Conservation (phyloP, 805 yeast species). For the Kuraishia capsulata region DNA sequence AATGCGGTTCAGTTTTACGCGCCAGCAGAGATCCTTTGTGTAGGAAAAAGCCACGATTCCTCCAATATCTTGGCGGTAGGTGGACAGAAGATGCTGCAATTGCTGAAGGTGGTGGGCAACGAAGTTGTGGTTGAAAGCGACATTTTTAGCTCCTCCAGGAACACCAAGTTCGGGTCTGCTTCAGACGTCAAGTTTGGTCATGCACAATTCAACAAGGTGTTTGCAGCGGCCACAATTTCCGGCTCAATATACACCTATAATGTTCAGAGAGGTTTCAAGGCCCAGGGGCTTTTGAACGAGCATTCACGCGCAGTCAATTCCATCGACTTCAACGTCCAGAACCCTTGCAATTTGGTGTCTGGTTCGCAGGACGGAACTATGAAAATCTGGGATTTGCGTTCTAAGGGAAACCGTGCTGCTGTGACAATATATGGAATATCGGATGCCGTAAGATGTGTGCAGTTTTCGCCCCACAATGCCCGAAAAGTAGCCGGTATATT, state of each 20-base stretch:
- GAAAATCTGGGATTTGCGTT: constrained; percentile 65
- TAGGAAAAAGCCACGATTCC: constrained; percentile 23
- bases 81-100: constrained; percentile 31
- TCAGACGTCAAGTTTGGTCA: constrained; percentile 35
- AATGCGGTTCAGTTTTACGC: constrained; percentile 20
- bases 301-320: constrained; percentile 39
- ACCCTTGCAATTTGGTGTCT: constrained; percentile 33
- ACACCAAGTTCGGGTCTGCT: constrained; percentile 27
- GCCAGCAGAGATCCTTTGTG: constrained; percentile 22
- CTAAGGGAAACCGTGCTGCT: constrained; percentile 34
- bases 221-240: constrained; percentile 36
- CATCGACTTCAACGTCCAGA: constrained; percentile 28
- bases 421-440: constrained; percentile 50
- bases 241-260: constrained; percentile 33
- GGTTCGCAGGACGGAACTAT: constrained; percentile 80
- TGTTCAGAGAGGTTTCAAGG: constrained; percentile 18
- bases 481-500: constrained; percentile 67
- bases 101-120: constrained; percentile 22
- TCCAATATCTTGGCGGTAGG: constrained; percentile 28
- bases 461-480: constrained; percentile 41
- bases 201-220: constrained; percentile 24
- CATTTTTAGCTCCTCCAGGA: constrained; percentile 21
- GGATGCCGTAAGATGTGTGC: constrained; percentile 58
- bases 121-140: constrained; percentile 25
- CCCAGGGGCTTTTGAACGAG: constrained; percentile 24